Base-by-base conservation (phyloP, 2,329 filamentous ascomycete species). In the Ascochyta pisi region DNA sequence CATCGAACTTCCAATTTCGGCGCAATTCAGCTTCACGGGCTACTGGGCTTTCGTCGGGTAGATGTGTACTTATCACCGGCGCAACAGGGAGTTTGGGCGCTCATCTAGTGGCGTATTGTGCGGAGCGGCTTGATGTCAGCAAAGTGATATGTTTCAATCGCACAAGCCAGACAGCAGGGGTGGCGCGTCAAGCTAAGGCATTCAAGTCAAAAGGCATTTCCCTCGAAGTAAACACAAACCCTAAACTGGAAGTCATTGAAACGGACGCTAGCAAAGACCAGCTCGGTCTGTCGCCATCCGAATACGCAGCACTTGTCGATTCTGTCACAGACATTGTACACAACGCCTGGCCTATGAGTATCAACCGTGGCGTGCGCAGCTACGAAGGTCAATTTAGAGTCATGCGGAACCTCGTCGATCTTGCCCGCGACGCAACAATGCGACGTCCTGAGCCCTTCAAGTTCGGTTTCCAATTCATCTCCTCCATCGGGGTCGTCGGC, bases 261-360 rank as follows among this genome's bases (percentile, higher is more conserved):
- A 26, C 24, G 6, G 24, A 26, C 24, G 24, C 24, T 6, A 26
- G 24, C 24, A 26, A 8, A 8, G 24, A 26, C 5, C 24, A 26
- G 24, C 24, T 26, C 4, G 24, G 24, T 8, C 24, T 26, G 2
- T 26, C 24, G 24, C 24, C 24, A 26, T 26, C 8, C 5, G 8
- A 6, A 8, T 83, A 84, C 59, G 39, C 65, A 3, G 16, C 45
- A 0, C 73, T 85, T 0, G 62, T 34, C 3, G 24, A 41, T 0
- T 62, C 48, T 1, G 79, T 79, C 10, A 84, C 82, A 0, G 78
- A 83, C 55, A 77, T 86, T 35, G 51, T 82, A 22, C 83, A 86
- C 68, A 84, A 82, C 58, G 82, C 82, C 0, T 84, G 81, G 80
- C 78, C 77, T 0, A 84, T 86, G 69, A 83, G 83, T 67, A 83